Conservation (phyloP, 176 grass and related monocot species). For the Echinochloa phyllopogon region DNA sequence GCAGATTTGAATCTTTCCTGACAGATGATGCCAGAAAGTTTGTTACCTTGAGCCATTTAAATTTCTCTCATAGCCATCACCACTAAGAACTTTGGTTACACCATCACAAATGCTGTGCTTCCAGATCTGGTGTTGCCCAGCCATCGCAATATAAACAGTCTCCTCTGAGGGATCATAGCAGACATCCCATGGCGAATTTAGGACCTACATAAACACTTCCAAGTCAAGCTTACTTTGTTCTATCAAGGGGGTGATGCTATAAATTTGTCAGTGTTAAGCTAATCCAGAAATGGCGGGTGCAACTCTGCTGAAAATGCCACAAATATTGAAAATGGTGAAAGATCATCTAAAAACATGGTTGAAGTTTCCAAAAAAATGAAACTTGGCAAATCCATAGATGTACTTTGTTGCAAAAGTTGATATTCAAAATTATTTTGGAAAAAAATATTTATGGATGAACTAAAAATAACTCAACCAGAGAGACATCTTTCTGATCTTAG, state of each 20-base stretch:
- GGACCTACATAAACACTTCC: conserved; percentile 59
- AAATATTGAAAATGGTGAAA: not conserved
- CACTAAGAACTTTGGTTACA: conserved; percentile 80
- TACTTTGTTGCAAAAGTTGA: no score
- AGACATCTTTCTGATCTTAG: not conserved
- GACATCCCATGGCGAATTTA: conserved; percentile 99
- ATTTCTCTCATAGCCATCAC: conserved; percentile 95
- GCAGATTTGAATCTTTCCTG: conserved; percentile 22
- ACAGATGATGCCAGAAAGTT: not conserved
- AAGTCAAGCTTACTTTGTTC: conserved; percentile 54
- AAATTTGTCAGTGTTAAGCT: conserved; percentile 12
- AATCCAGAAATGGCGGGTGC: conserved; percentile 1
- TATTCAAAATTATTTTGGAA: no score
- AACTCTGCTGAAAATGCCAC: not conserved
- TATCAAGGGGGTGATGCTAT: conserved; percentile 25
- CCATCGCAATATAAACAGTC: conserved; percentile 88
- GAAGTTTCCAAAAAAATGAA: not conserved
- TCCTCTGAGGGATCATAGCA: conserved; percentile 75
- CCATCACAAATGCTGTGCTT: conserved; percentile 68
- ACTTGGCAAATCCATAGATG: no score
- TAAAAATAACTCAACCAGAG: no score
- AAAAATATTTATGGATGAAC: no score
- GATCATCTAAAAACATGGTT: not conserved
- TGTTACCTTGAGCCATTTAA: conserved; percentile 84
- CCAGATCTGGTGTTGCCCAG: conserved; percentile 98